These are phyloP conservation scores for Cordyceps militaris DNA, from an alignment of 2,329 filamentous ascomycete species.

Conservation along the genomic window DNA sequence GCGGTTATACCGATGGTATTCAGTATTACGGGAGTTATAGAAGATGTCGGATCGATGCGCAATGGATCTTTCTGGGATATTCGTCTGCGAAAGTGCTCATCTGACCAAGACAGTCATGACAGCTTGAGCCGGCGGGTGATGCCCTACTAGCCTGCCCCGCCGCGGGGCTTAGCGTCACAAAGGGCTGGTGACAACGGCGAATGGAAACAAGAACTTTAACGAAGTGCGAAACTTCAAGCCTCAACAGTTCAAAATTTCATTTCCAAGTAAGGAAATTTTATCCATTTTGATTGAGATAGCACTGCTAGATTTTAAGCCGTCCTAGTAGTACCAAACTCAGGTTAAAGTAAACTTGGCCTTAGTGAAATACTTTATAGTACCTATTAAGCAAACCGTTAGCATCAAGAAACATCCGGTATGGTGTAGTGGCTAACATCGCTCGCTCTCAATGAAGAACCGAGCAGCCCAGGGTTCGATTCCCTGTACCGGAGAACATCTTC, in stretches of 20 bases:
- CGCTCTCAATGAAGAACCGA: conserved; percentile 26
- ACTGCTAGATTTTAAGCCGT: too few species aligned
- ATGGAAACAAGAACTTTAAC: not conserved
- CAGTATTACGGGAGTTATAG: not conserved
- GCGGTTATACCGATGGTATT: not conserved
- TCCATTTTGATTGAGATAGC: too few species aligned
- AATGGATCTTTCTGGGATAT: not conserved
- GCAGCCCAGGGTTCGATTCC: conserved; percentile 31
- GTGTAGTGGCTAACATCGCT: conserved; percentile 32
- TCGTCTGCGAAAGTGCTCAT: conserved; percentile 14
- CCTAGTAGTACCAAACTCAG: too few species aligned
- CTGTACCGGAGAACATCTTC: conserved; percentile 23
- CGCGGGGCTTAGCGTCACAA: conserved; percentile 16
- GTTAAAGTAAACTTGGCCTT: too few species aligned
- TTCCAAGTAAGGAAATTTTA: too few species aligned
- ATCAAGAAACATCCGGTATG: conserved; percentile 24
- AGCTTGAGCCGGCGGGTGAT: conserved; percentile 16
- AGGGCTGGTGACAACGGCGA: not conserved
- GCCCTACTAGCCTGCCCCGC: conserved; percentile 18
- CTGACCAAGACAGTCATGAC: conserved; percentile 16
- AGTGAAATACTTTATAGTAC: not conserved
- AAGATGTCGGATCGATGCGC: not conserved
- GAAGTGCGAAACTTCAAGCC: not conserved
- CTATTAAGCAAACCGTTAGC: not conserved
- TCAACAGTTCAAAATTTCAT: too few species aligned